A percentile compares a stretch with the other conserved stretches of the same genome.
Evolutionary conservation across 1,139 yeast species (phyloP).

Genomic region (Scheffersomyces titani): DNA sequence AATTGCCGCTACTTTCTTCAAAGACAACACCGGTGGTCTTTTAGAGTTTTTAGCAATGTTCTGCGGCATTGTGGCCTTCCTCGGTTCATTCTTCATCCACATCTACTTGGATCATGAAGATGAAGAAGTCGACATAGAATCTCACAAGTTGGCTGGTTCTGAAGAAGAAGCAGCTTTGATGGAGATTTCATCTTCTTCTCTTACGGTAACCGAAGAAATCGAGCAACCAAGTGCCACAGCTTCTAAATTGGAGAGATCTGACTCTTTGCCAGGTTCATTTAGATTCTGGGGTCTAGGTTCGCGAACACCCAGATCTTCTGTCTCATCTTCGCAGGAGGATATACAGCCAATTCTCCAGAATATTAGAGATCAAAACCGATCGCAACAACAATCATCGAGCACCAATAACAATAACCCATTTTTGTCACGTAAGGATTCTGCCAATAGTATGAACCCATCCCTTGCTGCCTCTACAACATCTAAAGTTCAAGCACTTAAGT

Average conservation of each 20-base stretch:
- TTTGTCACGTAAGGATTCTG: slow-evolving; percentile 15
- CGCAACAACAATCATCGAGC: slow-evolving; percentile 1
- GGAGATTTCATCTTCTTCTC: neutral
- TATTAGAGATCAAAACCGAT: slow-evolving; percentile 11
- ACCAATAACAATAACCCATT: slow-evolving; percentile 4
- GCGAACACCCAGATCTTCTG: slow-evolving; percentile 28
- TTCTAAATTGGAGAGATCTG: slow-evolving; percentile 8
- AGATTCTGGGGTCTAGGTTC: slow-evolving; percentile 41
- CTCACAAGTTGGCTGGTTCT: slow-evolving; percentile 1
- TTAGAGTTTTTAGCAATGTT: slow-evolving; percentile 36
- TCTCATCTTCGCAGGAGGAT: slow-evolving; percentile 16
- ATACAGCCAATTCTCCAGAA: slow-evolving; percentile 13
- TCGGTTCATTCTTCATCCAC: slow-evolving; percentile 40
- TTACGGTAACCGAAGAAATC: neutral
- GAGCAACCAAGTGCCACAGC: neutral
- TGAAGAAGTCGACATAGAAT: slow-evolving; percentile 3
- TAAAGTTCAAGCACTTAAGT: neutral
- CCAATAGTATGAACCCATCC: slow-evolving; percentile 5
- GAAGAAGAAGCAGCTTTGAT: slow-evolving; percentile 6
- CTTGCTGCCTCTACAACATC: slow-evolving; percentile 1
- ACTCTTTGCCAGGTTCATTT: slow-evolving; percentile 34
- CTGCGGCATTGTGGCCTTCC: slow-evolving; percentile 38
- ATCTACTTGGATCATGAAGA: slow-evolving; percentile 27
- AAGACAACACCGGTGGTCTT: slow-evolving; percentile 43
- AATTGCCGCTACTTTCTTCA: slow-evolving; percentile 47